phyloP scores from a whole-genome alignment of 352 stramenopile genomes.

The Halophytophthora polymorphica region DNA sequence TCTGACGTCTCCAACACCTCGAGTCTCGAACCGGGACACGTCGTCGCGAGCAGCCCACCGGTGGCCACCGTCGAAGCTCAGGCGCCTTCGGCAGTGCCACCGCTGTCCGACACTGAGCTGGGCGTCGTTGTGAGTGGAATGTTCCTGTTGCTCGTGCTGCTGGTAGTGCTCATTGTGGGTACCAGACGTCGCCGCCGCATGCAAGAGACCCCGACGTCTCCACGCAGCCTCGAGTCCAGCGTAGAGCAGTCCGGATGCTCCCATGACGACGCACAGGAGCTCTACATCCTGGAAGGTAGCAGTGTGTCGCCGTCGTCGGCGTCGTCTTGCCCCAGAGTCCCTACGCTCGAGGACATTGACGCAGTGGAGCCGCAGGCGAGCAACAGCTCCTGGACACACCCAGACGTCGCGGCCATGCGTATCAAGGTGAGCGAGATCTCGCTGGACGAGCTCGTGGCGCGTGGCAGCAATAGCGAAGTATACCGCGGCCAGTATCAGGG shows the following conservation, averaged over 20 bases:
- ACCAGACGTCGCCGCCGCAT: constrained; percentile 17
- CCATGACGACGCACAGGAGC: constrained; percentile 6
- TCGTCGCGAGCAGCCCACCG: constrained; percentile 1
- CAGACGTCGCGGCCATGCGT: constrained; percentile 16
- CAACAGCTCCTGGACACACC: constrained; percentile 25
- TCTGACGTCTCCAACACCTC: constrained; percentile 2
- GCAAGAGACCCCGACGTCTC: constrained; percentile 11
- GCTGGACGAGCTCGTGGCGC: constrained; percentile 23
- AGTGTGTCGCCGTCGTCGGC: constrained; percentile 16
- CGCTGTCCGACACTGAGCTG: constrained; percentile 19
- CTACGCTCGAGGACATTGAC: constrained; percentile 11
- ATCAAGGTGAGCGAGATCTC: constrained; percentile 20
- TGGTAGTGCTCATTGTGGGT: constrained; percentile 20
- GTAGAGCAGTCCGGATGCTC: constrained; percentile 3
- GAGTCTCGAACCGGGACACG: constrained; percentile 7
- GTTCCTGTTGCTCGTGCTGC: constrained; percentile 16
- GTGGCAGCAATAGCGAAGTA: constrained; percentile 55
- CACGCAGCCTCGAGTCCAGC: constrained; percentile 14
- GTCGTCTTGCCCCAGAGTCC: constrained; percentile 18
- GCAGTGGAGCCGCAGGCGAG: neutral
- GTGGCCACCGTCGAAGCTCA: constrained; percentile 15
- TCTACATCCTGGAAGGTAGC: constrained; percentile 18
- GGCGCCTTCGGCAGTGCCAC: constrained; percentile 6
- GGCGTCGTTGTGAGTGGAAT: constrained; percentile 19
- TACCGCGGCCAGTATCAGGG: constrained; percentile 43